Conservation (phyloP, 1,139 yeast genomes). For the Kluyveromyces marxianus region DNA sequence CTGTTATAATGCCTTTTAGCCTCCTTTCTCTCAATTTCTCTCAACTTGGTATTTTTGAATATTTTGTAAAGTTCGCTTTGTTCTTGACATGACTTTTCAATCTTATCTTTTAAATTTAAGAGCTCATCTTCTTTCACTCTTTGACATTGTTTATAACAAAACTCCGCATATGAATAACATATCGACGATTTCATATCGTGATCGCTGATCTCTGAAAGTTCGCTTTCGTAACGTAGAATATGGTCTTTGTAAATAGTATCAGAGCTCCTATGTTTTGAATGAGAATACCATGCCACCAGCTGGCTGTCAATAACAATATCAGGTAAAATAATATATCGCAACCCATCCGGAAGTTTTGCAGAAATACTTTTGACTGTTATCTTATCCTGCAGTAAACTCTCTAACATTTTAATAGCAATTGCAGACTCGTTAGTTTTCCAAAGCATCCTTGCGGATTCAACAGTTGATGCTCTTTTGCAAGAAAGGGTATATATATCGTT, state of each 20-base stretch:
- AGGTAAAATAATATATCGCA: conserved; percentile 10
- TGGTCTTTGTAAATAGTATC: conserved; percentile 48
- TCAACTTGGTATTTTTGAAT: conserved; percentile 34
- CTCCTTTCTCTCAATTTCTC: conserved; percentile 40
- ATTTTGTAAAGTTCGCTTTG: not conserved
- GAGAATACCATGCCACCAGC: conserved; percentile 66
- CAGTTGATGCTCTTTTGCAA: conserved; percentile 4
- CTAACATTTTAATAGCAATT: conserved; percentile 6
- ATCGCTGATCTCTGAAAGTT: conserved; percentile 17
- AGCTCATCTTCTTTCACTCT: conserved; percentile 28
- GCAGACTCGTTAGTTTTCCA: conserved; percentile 9
- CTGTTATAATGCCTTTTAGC: conserved; percentile 46
- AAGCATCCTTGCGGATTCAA: conserved; percentile 10
- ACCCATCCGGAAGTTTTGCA: not conserved
- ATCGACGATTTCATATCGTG: conserved; percentile 35
- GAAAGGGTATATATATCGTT: not conserved
- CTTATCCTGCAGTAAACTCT: conserved; percentile 2
- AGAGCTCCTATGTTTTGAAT: conserved; percentile 62
- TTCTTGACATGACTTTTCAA: conserved; percentile 35
- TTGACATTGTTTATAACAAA: conserved; percentile 63
- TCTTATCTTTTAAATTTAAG: conserved; percentile 40
- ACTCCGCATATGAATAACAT: conserved; percentile 57
- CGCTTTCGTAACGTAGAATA: conserved; percentile 39
- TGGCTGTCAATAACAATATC: conserved; percentile 37
- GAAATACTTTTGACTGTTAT: not conserved